Conservation (phyloP, 2,329 filamentous ascomycete species). For the Fusarium duplospermum region DNA sequence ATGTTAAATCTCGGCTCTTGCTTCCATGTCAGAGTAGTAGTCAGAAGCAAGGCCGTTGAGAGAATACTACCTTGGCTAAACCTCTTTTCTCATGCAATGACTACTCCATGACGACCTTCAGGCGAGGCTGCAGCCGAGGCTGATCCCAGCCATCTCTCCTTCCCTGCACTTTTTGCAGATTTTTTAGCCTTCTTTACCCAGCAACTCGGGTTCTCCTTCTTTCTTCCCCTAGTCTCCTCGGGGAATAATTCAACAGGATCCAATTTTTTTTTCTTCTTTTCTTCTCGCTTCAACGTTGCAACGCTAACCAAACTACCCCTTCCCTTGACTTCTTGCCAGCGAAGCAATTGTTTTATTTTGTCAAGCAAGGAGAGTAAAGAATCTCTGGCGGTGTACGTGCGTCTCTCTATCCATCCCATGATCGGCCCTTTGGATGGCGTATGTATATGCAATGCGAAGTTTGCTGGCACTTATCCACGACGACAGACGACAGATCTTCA, state of each 20-base stretch:
- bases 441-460: background rate
- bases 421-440: background rate
- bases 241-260: background rate
- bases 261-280: background rate
- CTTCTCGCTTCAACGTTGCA: background rate
- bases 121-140: slow-evolving; percentile 3
- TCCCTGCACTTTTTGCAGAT: background rate
- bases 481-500: slow-evolving; percentile 3
- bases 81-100: background rate
- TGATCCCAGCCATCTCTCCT: slow-evolving; percentile 1
- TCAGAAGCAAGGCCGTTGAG: background rate
- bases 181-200: slow-evolving; percentile 12
- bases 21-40: background rate
- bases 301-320: background rate
- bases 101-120: slow-evolving; percentile 7
- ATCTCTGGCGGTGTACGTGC: background rate
- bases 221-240: background rate
- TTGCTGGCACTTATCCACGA: background rate
- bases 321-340: background rate
- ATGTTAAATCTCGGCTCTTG: background rate
- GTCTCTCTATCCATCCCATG: background rate
- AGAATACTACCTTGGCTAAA: background rate
- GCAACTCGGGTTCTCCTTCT: slow-evolving; percentile 17
- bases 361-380: background rate
- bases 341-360: background rate